These are phyloP conservation scores for Candida easanensis DNA, from an alignment of 805 yeast genomes.

Conservation along the genomic window DNA sequence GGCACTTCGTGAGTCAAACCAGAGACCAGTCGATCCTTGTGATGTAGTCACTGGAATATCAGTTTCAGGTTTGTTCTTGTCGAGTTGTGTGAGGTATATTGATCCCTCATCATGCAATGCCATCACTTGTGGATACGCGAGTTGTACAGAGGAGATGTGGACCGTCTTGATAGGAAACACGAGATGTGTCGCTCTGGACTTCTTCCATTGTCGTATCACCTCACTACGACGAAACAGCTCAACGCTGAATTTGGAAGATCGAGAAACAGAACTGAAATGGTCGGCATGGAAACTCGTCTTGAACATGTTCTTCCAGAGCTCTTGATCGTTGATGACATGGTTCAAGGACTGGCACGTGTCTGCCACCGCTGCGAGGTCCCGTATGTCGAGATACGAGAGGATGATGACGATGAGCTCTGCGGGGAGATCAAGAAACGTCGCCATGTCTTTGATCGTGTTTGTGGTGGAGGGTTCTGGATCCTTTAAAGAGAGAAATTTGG, in stretches of 20 bases:
- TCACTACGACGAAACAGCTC: slow-evolving; percentile 33
- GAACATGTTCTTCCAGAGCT: slow-evolving; percentile 40
- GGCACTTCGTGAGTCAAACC: slow-evolving; percentile 13
- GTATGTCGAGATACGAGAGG: slow-evolving; percentile 34
- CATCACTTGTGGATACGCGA: slow-evolving; percentile 19
- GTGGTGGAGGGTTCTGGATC: not conserved
- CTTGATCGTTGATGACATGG: slow-evolving; percentile 36
- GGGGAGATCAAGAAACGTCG: slow-evolving; percentile 29
- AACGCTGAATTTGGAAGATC: slow-evolving; percentile 32
- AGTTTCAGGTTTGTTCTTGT: slow-evolving; percentile 15
- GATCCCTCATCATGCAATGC: slow-evolving; percentile 20
- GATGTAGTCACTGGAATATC: slow-evolving; percentile 23
- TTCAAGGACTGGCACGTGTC: slow-evolving; percentile 30
- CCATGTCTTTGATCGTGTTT: slow-evolving; percentile 2
- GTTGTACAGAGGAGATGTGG: slow-evolving; percentile 8
- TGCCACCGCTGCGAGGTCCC: slow-evolving; percentile 33
- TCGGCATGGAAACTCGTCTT: slow-evolving; percentile 28
- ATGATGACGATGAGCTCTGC: slow-evolving; percentile 35
- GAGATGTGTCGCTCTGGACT: slow-evolving; percentile 2
- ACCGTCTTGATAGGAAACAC: slow-evolving; percentile 5
- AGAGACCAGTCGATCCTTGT: slow-evolving; percentile 15
- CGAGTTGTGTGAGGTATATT: slow-evolving; percentile 15
- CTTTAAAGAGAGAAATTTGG: too few relatives aligned
- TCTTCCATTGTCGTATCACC: slow-evolving; percentile 21
- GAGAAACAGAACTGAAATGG: slow-evolving; percentile 36